Evolutionary conservation across 2,329 filamentous ascomycete species (phyloP), one percentile per base, ranked within the genome.

Genomic region (Xylaria polymorpha): DNA sequence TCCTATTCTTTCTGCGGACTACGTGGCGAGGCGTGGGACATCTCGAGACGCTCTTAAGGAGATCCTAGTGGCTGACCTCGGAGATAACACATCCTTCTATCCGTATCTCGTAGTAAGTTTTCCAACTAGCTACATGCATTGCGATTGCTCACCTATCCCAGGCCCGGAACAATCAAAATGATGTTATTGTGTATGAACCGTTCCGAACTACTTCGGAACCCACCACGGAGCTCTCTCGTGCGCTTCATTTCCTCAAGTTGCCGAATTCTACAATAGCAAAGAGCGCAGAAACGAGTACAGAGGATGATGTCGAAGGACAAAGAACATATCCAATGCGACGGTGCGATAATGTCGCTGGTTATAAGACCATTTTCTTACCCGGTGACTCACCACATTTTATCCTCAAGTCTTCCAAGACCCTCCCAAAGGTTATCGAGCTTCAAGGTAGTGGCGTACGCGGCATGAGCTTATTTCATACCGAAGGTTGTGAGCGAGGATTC

Each of bases 111-210:
- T 98, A 74, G 92, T 95, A 83, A 82, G 91, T 67, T 56, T 15
- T 12, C 39, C n/a, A 35, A 9, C 41, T 25, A 12, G 1, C 20
- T 14, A 8, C n/a, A n/a, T 37, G 9, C n/a, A n/a, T 44, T 44
- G 18, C 14, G 20, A 57, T 35, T 46, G 20, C 66, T 70, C 20
- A 77, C 58, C 14, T 43, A 9, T 41, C 43, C 41, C 71, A 94
- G 92, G 83, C 94, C 35, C 92, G 95, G 60, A 93, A 93, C 58
- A 86, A 88, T 10, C 91, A 89, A 68, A 92, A 97, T 72, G 94
- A 98, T 77, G 83, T 98, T 41, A 91, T 92, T 12, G 87, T 98
- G 55, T 99, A 98, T 78, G 90, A 96, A 77, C 94, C 95, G 1
- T 91, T 94, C 74, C 85, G 88, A 50, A 82, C 82, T 69, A 81